A percentile compares a stretch with the other conserved stretches of the same genome.
These are phyloP conservation scores for Canna indica DNA, from an alignment of 176 grass and related monocot species.

Conservation along the genomic window DNA sequence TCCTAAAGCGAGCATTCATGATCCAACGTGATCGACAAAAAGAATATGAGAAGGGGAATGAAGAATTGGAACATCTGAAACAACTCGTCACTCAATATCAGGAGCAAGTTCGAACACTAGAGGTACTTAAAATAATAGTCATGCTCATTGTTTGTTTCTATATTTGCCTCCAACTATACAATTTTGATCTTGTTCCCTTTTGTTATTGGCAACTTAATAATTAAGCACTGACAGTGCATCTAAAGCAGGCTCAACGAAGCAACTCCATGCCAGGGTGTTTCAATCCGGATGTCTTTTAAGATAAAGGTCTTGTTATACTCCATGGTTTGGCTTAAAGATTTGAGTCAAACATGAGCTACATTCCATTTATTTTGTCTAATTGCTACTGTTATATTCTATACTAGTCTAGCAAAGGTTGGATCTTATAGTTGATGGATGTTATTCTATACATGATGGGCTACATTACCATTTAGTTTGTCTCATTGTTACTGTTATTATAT, in stretches of 20 bases:
- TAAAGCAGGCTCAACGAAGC: background rate
- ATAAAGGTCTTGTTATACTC: background rate
- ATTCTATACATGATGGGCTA: no score
- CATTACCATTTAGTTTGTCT: no score
- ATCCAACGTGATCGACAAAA: constrained; percentile 67
- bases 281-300: background rate
- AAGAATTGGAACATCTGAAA: constrained; percentile 58
- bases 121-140: constrained; percentile 25
- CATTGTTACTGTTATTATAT: no score
- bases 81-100: constrained; percentile 57
- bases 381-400: no score
- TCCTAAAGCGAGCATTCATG: constrained; percentile 68
- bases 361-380: no score
- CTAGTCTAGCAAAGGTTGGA: no score
- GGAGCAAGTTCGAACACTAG: constrained; percentile 59
- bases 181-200: background rate
- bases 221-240: constrained; percentile 2
- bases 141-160: background rate
- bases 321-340: no score
- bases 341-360: no score
- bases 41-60: constrained; percentile 37
- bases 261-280: background rate
- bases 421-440: no score
- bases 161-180: background rate
- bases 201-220: background rate